phyloP scores from a whole-genome alignment of 2,329 filamentous ascomycete genomes.

The Ceratocystis ficicola region DNA sequence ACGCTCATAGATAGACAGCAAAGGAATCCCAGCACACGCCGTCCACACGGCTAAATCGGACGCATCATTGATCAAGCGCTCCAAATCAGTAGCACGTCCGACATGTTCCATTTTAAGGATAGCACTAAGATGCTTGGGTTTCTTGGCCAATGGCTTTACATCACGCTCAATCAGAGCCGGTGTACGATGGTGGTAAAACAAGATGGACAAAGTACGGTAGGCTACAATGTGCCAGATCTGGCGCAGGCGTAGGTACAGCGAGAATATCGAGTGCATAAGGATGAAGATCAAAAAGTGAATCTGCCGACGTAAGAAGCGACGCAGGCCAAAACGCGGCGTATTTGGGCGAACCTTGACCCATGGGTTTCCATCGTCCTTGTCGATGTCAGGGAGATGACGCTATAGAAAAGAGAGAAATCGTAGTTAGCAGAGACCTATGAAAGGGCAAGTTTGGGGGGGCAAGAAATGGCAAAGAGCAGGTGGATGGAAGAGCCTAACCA shows the following conservation, averaged over 20 bases:
- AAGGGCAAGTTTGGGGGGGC: neutral
- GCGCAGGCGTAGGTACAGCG: conserved; percentile 71
- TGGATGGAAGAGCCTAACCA: conserved; percentile 19
- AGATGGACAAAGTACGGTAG: conserved; percentile 65
- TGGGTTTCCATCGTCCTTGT: conserved; percentile 29
- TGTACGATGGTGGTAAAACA: conserved; percentile 92
- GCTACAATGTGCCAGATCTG: conserved; percentile 66
- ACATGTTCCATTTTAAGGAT: conserved; percentile 65
- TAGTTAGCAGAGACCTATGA: conserved; percentile 17
- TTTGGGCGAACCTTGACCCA: conserved; percentile 27
- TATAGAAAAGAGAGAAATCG: neutral
- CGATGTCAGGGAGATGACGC: conserved; percentile 24
- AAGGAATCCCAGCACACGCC: conserved; percentile 73
- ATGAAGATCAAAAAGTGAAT: conserved; percentile 56
- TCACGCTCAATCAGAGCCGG: conserved; percentile 86
- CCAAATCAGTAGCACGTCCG: conserved; percentile 57
- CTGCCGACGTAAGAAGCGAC: conserved; percentile 49
- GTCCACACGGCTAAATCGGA: conserved; percentile 91
- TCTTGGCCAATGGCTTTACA: conserved; percentile 57
- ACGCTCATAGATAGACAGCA: conserved; percentile 82
- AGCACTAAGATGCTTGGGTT: conserved; percentile 79
- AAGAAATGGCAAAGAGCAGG: neutral
- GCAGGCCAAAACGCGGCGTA: conserved; percentile 41
- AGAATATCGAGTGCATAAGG: conserved; percentile 69
- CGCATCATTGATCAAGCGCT: conserved; percentile 76